Percentiles rank a stretch among this genome's conserved stretches.
Conservation (phyloP, 2,329 filamentous ascomycete species). For the Ophiostoma fasciatum region DNA sequence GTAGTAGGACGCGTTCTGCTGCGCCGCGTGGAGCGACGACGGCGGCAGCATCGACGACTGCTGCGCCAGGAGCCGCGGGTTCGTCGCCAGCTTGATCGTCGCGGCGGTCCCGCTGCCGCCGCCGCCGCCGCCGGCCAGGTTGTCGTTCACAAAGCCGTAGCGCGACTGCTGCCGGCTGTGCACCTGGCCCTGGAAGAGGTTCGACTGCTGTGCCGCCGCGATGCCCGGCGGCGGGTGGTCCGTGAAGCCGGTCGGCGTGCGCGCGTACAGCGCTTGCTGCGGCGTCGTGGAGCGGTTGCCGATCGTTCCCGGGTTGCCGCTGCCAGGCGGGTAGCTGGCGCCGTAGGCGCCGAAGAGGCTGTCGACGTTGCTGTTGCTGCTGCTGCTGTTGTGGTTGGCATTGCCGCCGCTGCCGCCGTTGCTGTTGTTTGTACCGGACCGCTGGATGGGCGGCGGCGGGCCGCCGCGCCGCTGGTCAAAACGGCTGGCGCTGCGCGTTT, state of each 20-base stretch:
- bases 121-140: constrained; percentile 65
- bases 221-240: constrained; percentile 27
- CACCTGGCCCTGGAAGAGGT: constrained; percentile 43
- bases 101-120: constrained; percentile 42
- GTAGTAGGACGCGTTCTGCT: constrained; percentile 58
- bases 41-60: constrained; percentile 77
- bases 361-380: constrained; percentile 22
- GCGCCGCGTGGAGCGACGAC: constrained; percentile 40
- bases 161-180: constrained; percentile 76
- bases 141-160: constrained; percentile 81
- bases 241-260: constrained; percentile 44
- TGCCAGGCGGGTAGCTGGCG: constrained; percentile 31
- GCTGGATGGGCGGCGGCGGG: constrained; percentile 65
- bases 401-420: constrained; percentile 39
- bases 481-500: constrained; percentile 31
- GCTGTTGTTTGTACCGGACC: constrained; percentile 19
- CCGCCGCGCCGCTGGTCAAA: constrained; percentile 48
- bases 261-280: constrained; percentile 36
- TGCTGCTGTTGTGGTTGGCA: constrained; percentile 21
- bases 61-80: constrained; percentile 68
- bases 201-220: constrained; percentile 7
- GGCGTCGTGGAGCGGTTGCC: constrained; percentile 14
- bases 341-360: constrained; percentile 38
- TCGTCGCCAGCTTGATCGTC: constrained; percentile 62
- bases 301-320: constrained; percentile 18